Percentiles rank a stretch among this genome's conserved stretches.
These are phyloP conservation scores for Euphorbia celastroides DNA, from an alignment of 441 rosid genomes.

Conservation along the genomic window DNA sequence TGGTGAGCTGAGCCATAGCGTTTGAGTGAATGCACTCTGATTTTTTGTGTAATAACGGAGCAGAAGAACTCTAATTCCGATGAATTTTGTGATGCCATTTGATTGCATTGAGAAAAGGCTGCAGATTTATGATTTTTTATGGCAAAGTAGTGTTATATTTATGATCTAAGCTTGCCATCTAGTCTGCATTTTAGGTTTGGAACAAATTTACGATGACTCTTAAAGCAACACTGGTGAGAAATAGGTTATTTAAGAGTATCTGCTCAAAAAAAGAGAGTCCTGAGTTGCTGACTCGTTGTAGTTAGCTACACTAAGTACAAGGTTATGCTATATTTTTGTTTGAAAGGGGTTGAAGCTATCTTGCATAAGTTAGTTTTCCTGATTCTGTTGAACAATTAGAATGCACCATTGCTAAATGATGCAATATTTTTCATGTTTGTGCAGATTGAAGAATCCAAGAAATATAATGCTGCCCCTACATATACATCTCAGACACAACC, in stretches of 20 bases:
- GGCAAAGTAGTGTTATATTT: not conserved
- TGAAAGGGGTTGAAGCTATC: not conserved
- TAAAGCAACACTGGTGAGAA: too few species aligned
- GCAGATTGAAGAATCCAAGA: slow-evolving; percentile 79
- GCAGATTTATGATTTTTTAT: not conserved
- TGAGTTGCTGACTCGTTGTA: not conserved
- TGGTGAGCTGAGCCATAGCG: not conserved
- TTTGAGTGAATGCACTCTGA: not conserved
- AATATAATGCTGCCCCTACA: slow-evolving; percentile 33
- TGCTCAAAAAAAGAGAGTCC: not conserved
- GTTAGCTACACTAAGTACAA: not conserved
- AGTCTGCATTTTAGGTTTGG: not conserved
- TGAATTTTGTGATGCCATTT: slow-evolving; percentile 1
- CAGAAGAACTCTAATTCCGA: not conserved
- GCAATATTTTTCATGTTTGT: slow-evolving; percentile 19
- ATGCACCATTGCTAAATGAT: slow-evolving; percentile 1
- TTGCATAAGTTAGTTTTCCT: slow-evolving; percentile 2
- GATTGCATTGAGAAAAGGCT: not conserved
- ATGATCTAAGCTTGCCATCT: not conserved
- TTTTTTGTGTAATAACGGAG: not conserved
- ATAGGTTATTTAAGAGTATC: too few species aligned
- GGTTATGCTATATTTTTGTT: not conserved
- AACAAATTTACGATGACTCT: not conserved
- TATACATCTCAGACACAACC: slow-evolving; percentile 50
- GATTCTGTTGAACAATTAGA: not conserved